Base-by-base conservation (phyloP, 225 moss, liverwort and hornwort species). In the Anthoceros angustus region DNA sequence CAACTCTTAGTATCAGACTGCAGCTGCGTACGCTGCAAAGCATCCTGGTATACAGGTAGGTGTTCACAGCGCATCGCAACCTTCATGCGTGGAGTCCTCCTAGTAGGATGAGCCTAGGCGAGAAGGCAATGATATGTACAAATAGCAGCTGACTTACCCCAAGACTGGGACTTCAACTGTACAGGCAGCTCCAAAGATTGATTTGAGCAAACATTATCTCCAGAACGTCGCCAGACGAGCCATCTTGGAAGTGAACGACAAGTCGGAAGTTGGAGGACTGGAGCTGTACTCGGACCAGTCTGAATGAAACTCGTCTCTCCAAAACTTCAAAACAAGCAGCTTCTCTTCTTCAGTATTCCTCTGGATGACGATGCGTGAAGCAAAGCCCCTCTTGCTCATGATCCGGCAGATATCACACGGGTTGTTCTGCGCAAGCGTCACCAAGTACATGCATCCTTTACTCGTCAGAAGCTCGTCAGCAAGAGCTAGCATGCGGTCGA, bases 261-360 rank as follows among this genome's bases (percentile, higher is more conserved):
- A 55, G 23, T 55, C 23, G n/a, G 10, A 18, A 55, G n/a, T 55
- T 55, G 55, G 55, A 20, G 55, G 55, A 55, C 55, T 55, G 55
- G 68, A 73, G 66, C 68, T 70, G 73, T 66, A 79, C 32, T 77
- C 80, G 42, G 72, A 71, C 26, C 70, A 48, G n/a, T 79, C 76
- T 18, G n/a, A 23, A 55, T 75, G 61, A 41, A 80, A 68, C 40
- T 84, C 73, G 62, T 87, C 85, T 74, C 92, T 98, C 95, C 92
- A 98, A 66, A 98, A 91, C 74, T 92, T 98, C 63, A 98, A 61
- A 41, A 92, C 86, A 60, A 86, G 89, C 72, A 98, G 66, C 75
- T 88, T 92, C 75, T 98, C 98, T 77, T 98, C 98, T 72, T 98
- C 98, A 2, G 98, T 98, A 25, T 85, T 87, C 66, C 98, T 89